Evolutionary conservation across 2,329 filamentous ascomycete genomes (phyloP), one percentile per base, ranked within the genome.

Genomic region (Metarhizium guizhouense): DNA sequence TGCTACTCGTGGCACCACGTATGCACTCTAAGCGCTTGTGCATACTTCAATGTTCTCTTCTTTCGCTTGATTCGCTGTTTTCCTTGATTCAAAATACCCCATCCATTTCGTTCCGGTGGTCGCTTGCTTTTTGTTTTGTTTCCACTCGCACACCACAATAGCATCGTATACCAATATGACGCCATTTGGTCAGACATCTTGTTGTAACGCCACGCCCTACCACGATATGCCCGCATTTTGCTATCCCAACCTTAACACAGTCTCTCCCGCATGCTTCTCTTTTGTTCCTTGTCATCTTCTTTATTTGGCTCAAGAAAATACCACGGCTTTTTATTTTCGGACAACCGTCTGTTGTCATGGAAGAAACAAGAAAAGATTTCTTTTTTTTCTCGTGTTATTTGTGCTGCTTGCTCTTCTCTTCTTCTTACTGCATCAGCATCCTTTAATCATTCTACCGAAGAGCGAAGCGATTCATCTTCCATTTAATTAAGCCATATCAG

Each of bases 1-100:
- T 57, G 64, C 62, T 51, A 64, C 64, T 30, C 66, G 72, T 56
- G 64, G 64, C 36, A 58, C 59, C 30, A 64, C 65, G 7, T 70
- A 69, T 56, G 65, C 67, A 13, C 65, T 65, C 56, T 71, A 57
- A 64, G 49, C 56, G 53, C 40, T 42, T 34, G n/a, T 30, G 29
- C 40, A 51, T 25, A 30, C 18, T 32, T n/a, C 10, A 18, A 45
- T 11, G n/a, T 20, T 8, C 42, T 18, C 42, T 7, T 6, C 4
- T 16, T 10, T 6, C 18, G n/a, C n/a, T 45, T 45, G 42, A 20
- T 45, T 20, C 42, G 18, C 32, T 48, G 20, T 47, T 14, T 45
- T 54, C 29, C 13, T 11, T 34, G 30, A 38, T 51, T 20, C 42
- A 45, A 45, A 45, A 45, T 45, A 45, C 45, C 45, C 25, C 11